Base-by-base conservation (phyloP, 176 grass and related monocot species). In the Echinochloa phyllopogon region DNA sequence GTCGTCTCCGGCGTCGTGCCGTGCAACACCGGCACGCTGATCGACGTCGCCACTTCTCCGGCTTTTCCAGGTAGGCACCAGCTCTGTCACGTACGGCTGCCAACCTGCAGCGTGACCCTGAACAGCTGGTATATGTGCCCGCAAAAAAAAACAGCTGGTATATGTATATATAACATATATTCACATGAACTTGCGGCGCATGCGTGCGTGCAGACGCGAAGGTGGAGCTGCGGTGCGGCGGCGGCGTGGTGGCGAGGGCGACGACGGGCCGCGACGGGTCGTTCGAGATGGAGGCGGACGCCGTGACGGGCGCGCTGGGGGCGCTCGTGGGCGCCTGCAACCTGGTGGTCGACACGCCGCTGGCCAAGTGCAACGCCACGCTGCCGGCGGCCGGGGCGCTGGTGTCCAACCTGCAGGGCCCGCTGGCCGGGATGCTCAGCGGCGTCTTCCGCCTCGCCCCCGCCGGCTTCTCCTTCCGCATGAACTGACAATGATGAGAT, bases 191-290 rank as follows among this genome's bases (percentile, higher is more conserved):
- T 4, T 56, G 57, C 57, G n/a, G 5, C 25, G 15, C 36, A 4
- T 57, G 4, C 13, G 21, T 66, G 42, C n/a, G 6, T 20, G 87
- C 74, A 90, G 87, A 87, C 42, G 87, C 80, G 3, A 66, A 36
- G 16, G 83, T 92, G 87, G 43, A 86, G 87, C 65, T 90, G 18
- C 87, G 64, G 62, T 89, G 91, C 75, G 84, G 83, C 48, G 60
- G 84, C 47, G 76, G 39, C 68, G 77, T 39, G 51, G 82, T 90
- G 69, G 80, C 87, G 12, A 41, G 65, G 74, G 64, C 69, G 15
- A 93, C 71, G 81, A 89, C 87, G 65, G 72, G 78, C 75, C 68
- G 48, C 9, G 64, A 87, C 72, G 80, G 84, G 44, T 80, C 76
- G 24, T 90, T 90, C 65, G 4, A 24, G 49, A 76, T 93, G 13